A percentile compares a stretch with the other conserved stretches of the same genome.
These are phyloP conservation scores for Cardiospermum halicacabum DNA, from an alignment of 345 rosid genomes.

Conservation along the genomic window DNA sequence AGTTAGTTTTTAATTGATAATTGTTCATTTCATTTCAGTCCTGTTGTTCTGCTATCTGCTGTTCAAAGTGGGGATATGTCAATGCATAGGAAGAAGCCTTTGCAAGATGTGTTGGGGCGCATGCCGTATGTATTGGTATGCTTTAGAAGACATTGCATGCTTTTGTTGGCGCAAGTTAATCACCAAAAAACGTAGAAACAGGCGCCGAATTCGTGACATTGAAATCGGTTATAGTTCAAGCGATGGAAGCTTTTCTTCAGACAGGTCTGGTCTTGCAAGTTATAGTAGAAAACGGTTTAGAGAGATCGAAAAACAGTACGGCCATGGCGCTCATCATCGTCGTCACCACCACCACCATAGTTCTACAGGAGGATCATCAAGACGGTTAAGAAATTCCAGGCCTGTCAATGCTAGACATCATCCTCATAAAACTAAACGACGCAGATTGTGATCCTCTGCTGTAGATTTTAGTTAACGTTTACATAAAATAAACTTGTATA, in stretches of 20 bases:
- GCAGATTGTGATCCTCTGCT: no score
- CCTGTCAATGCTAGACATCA: not conserved
- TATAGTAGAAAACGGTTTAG: slow-evolving; percentile 26
- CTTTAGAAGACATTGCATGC: slow-evolving; percentile 38
- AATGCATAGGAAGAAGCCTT: slow-evolving; percentile 58
- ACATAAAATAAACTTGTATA: no score
- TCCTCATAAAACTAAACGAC: not conserved
- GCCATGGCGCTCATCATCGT: not conserved
- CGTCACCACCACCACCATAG: slow-evolving; percentile 20
- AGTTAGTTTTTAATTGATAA: not conserved
- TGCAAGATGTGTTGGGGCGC: slow-evolving; percentile 71
- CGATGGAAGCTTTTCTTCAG: slow-evolving; percentile 18
- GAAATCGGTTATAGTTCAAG: slow-evolving; percentile 29
- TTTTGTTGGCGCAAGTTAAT: slow-evolving; percentile 45
- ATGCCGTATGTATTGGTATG: slow-evolving; percentile 51
- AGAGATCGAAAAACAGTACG: slow-evolving; percentile 11
- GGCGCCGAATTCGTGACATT: slow-evolving; percentile 31
- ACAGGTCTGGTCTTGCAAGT: slow-evolving; percentile 1
- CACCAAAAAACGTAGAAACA: slow-evolving; percentile 36
- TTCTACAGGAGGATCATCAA: slow-evolving; percentile 31
- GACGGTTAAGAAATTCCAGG: slow-evolving; percentile 20
- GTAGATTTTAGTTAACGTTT: no score
- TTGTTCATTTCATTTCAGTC: slow-evolving; percentile 29
- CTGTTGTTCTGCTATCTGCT: slow-evolving; percentile 59
- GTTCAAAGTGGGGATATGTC: slow-evolving; percentile 73